Conservation (phyloP, 2,329 filamentous ascomycete species). For the Aspergillus brunneoviolaceus region DNA sequence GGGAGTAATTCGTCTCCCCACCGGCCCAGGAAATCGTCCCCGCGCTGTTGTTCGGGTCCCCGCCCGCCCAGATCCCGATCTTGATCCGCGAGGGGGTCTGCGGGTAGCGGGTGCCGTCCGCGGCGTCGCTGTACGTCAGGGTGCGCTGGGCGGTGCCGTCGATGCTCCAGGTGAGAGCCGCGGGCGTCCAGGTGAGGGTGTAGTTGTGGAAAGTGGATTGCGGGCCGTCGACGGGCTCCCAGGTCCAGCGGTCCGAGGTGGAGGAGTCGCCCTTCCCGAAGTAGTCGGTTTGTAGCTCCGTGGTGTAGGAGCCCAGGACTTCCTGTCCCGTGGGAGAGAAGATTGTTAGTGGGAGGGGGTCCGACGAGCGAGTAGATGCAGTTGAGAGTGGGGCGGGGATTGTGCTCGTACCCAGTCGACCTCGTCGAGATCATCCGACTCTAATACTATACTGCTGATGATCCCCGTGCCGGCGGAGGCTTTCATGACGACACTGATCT, state of each 20-base stretch:
- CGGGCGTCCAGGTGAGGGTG: neutral
- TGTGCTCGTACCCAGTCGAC: neutral
- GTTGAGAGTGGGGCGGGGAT: too few species aligned
- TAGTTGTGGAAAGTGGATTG: neutral
- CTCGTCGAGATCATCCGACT: neutral
- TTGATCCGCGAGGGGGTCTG: too few species aligned
- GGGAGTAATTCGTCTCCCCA: too few species aligned
- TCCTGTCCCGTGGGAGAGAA: neutral
- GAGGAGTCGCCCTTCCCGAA: slow-evolving; percentile 1
- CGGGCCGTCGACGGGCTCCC: neutral
- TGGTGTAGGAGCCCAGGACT: neutral
- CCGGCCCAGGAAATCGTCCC: too few species aligned
- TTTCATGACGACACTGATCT: neutral
- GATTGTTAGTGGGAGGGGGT: too few species aligned
- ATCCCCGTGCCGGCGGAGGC: neutral
- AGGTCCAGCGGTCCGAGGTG: neutral
- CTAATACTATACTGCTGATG: neutral
- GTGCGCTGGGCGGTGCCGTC: neutral
- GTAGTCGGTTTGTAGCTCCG: neutral
- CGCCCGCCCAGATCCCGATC: too few species aligned
- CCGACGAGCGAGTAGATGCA: too few species aligned
- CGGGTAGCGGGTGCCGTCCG: too few species aligned
- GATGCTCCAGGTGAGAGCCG: neutral
- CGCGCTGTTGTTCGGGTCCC: too few species aligned
- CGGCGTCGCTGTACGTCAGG: too few species aligned